Percentiles rank a stretch among this genome's conserved stretches.
Evolutionary conservation across 371 early-diverging fungal genomes (phyloP).

Genomic region (Circinella minor): DNA sequence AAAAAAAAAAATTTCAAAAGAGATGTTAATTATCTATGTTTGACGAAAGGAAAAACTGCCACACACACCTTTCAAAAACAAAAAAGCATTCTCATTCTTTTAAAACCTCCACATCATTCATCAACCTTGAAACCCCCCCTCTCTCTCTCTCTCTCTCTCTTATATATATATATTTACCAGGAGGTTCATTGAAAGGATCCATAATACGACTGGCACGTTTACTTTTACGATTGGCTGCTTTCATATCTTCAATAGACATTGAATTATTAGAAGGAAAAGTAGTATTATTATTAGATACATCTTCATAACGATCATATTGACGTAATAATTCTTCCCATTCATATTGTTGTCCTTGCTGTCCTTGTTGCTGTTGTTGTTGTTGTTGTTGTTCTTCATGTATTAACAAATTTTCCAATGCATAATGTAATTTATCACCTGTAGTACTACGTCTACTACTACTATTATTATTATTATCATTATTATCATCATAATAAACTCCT

Average conservation of each 20-base stretch:
- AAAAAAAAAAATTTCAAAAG: background rate
- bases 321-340: slow-evolving; percentile 52
- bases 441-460: slow-evolving; percentile 1
- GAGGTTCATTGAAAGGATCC: slow-evolving; percentile 42
- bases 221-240: slow-evolving; percentile 25
- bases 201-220: slow-evolving; percentile 46
- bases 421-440: slow-evolving; percentile 14
- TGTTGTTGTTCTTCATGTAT: slow-evolving; percentile 31
- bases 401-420: slow-evolving; percentile 13
- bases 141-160: no score
- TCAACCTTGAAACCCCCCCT: background rate
- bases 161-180: slow-evolving; percentile 33
- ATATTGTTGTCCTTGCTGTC: slow-evolving; percentile 34
- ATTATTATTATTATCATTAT: no score
- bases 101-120: background rate
- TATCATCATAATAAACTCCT: background rate
- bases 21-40: no score
- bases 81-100: no score
- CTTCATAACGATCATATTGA: slow-evolving; percentile 50
- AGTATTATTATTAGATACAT: slow-evolving; percentile 1
- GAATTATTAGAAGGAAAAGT: no score
- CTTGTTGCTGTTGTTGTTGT: slow-evolving; percentile 31
- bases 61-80: no score
- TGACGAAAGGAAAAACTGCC: no score
- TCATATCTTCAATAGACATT: slow-evolving; percentile 17